Evolutionary conservation across 208 protist genomes (phyloP).

Genomic region (Trypanosoma scelopori): DNA sequence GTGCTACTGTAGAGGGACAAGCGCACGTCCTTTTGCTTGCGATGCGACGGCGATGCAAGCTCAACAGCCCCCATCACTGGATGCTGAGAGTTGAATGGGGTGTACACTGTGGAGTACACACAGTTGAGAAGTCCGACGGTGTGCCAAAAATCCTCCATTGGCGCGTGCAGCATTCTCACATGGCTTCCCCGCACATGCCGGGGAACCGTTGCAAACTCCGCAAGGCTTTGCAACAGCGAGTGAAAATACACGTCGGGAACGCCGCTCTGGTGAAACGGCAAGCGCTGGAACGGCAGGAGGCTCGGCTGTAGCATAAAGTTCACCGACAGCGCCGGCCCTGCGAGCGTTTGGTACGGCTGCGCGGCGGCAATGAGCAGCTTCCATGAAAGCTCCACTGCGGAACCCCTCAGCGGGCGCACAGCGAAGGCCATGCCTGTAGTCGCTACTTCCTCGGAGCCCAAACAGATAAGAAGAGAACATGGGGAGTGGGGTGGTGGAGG

Average conservation of each 20-base stretch:
- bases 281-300: slow-evolving; percentile 62
- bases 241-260: slow-evolving; percentile 69
- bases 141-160: slow-evolving; percentile 70
- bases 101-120: slow-evolving; percentile 63
- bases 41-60: slow-evolving; percentile 51
- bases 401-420: slow-evolving; percentile 19
- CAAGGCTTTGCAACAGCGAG: slow-evolving; percentile 73
- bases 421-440: slow-evolving; percentile 11
- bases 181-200: slow-evolving; percentile 42
- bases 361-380: slow-evolving; percentile 54
- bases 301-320: slow-evolving; percentile 61
- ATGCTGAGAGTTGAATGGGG: slow-evolving; percentile 26
- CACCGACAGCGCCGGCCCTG: slow-evolving; percentile 69
- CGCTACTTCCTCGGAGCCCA: too few relatives aligned
- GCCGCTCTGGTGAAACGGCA: slow-evolving; percentile 44
- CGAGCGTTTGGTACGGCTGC: slow-evolving; percentile 85
- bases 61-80: slow-evolving; percentile 75
- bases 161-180: slow-evolving; percentile 46
- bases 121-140: slow-evolving; percentile 67
- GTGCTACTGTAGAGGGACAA: slow-evolving; percentile 60
- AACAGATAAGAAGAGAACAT: too few relatives aligned
- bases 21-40: slow-evolving; percentile 59
- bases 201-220: slow-evolving; percentile 77
- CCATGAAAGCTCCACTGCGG: slow-evolving; percentile 54
- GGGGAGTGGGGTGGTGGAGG: too few relatives aligned